A percentile compares a stretch with the other conserved stretches of the same genome.
Evolutionary conservation across 805 yeast species (phyloP).

Genomic region (Candida nitratophila): DNA sequence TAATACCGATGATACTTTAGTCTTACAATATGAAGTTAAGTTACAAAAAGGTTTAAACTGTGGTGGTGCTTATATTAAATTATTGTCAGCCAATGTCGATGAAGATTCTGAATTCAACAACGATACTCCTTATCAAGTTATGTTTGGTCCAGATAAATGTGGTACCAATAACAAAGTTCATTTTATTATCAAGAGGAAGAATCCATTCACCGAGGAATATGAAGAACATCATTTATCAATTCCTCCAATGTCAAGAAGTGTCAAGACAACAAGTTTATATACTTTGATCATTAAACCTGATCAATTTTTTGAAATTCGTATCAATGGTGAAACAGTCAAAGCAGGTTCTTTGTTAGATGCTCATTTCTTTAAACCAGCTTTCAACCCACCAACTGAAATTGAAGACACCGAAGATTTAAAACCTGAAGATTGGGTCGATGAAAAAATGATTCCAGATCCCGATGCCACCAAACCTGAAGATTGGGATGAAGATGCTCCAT

Average conservation of each 20-base stretch:
- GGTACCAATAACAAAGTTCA: slow-evolving; percentile 77
- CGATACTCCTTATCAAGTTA: slow-evolving; percentile 69
- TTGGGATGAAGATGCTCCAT: slow-evolving; percentile 73
- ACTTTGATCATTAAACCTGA: slow-evolving; percentile 64
- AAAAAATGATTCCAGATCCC: slow-evolving; percentile 61
- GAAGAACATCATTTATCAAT: slow-evolving; percentile 63
- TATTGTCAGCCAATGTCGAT: slow-evolving; percentile 41
- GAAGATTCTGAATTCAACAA: slow-evolving; percentile 44
- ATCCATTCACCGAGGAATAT: slow-evolving; percentile 44
- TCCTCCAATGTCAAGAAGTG: slow-evolving; percentile 62
- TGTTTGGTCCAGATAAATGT: slow-evolving; percentile 95
- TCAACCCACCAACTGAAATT: slow-evolving; percentile 61
- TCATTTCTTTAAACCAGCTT: slow-evolving; percentile 51
- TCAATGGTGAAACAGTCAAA: slow-evolving; percentile 67
- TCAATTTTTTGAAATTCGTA: slow-evolving; percentile 70
- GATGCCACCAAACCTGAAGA: slow-evolving; percentile 65
- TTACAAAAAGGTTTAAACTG: slow-evolving; percentile 71
- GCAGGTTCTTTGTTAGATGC: slow-evolving; percentile 62
- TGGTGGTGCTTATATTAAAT: slow-evolving; percentile 86
- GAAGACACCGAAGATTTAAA: slow-evolving; percentile 49
- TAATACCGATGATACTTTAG: slow-evolving; percentile 59
- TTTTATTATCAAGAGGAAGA: slow-evolving; percentile 57
- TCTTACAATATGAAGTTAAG: slow-evolving; percentile 85
- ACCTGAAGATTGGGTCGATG: slow-evolving; percentile 83
- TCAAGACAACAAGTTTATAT: slow-evolving; percentile 58